Conservation (phyloP, 371 early-diverging fungal genomes). For the Fennellomyces sp. region DNA sequence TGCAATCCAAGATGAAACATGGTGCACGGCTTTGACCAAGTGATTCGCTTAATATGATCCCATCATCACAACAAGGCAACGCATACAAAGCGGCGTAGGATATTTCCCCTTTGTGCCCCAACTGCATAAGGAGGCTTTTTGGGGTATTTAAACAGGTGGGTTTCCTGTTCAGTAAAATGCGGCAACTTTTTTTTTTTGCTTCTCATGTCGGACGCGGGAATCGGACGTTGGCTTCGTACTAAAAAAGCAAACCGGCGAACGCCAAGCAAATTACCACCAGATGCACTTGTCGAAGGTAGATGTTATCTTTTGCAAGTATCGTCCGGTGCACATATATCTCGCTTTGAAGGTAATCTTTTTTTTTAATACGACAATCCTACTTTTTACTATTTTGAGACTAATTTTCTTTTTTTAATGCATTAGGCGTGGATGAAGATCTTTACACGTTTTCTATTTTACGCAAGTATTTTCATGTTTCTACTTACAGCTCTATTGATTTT, state of each 20-base stretch:
- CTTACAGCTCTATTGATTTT: background rate
- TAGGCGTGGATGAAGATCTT: constrained; percentile 8
- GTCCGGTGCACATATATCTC: constrained; percentile 6
- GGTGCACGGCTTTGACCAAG: no score
- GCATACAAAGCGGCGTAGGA: no score
- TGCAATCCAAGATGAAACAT: no score
- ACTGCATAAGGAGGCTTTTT: no score
- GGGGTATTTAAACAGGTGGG: no score
- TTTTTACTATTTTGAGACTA: background rate
- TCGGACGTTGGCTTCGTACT: constrained; percentile 3
- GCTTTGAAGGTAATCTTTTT: constrained; percentile 3
- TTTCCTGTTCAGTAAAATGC: no score
- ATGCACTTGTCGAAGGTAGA: constrained; percentile 1
- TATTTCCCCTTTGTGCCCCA: no score
- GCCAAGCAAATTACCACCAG: background rate
- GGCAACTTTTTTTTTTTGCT: background rate
- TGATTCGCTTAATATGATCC: no score
- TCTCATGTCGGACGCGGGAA: background rate
- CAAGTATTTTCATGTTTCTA: background rate
- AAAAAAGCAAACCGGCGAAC: background rate
- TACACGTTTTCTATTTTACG: constrained; percentile 6
- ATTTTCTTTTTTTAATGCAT: no score
- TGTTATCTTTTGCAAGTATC: constrained; percentile 3
- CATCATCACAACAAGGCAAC: no score
- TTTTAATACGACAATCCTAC: background rate